Evolutionary conservation across 805 yeast genomes (phyloP).

Genomic region (Candida sakaeoensis): DNA sequence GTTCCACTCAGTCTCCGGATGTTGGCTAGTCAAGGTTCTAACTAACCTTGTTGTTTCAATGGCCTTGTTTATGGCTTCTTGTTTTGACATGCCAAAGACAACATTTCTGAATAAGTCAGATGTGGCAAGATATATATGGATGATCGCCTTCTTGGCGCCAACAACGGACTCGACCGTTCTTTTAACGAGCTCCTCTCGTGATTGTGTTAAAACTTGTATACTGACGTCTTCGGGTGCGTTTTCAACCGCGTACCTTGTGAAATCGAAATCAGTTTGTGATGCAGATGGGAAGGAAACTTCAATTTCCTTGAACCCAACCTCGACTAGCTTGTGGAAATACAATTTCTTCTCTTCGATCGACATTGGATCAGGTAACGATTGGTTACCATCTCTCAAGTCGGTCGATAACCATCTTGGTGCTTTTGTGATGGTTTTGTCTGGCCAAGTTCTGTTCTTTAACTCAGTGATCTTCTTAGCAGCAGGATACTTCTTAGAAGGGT

Average conservation of each 20-base stretch:
- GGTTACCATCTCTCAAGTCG: constrained; percentile 79
- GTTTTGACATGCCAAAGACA: constrained; percentile 67
- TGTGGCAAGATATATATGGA: constrained; percentile 74
- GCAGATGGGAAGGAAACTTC: constrained; percentile 82
- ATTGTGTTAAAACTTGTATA: constrained; percentile 71
- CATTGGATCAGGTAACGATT: constrained; percentile 82
- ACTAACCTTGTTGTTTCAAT: constrained; percentile 68
- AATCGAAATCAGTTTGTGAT: constrained; percentile 78
- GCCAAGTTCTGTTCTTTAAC: constrained; percentile 62
- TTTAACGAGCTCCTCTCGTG: constrained; percentile 69
- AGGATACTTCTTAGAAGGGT: constrained; percentile 62
- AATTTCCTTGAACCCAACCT: constrained; percentile 75
- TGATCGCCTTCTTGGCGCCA: constrained; percentile 70
- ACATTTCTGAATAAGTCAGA: constrained; percentile 73
- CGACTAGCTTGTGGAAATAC: constrained; percentile 67
- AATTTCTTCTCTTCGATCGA: constrained; percentile 68
- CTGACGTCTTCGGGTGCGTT: constrained; percentile 73
- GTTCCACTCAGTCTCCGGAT: constrained; percentile 62
- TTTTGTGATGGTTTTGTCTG: constrained; percentile 57
- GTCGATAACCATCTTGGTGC: constrained; percentile 82
- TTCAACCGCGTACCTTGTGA: constrained; percentile 75
- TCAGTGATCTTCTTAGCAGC: constrained; percentile 47
- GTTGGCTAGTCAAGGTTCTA: constrained; percentile 69
- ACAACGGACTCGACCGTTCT: constrained; percentile 70
- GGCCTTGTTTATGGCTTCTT: constrained; percentile 66